A percentile compares a stretch with the other conserved stretches of the same genome.
Conservation (phyloP, 192 early-diverging fungal genomes). For the Pilaira anomala region DNA sequence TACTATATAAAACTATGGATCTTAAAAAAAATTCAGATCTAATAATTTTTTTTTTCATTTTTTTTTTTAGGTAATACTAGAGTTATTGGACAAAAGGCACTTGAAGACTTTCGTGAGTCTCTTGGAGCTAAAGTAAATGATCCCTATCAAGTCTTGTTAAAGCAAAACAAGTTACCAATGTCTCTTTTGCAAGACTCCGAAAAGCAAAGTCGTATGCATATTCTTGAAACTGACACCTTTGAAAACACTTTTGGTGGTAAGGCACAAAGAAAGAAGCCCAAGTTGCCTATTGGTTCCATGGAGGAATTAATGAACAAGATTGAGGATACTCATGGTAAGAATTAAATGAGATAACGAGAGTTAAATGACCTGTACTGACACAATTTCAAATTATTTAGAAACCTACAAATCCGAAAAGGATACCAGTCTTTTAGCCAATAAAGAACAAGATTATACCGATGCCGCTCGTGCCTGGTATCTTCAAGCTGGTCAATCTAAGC, state of each 20-base stretch:
- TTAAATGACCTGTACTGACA: not conserved
- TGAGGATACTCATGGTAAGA: constrained; percentile 61
- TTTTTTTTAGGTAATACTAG: constrained; percentile 79
- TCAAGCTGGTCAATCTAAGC: constrained; percentile 89
- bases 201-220: constrained; percentile 75
- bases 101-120: constrained; percentile 90
- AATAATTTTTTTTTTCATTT: not conserved
- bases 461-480: constrained; percentile 85
- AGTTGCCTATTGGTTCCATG: constrained; percentile 68
- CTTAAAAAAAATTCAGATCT: not conserved
- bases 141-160: constrained; percentile 91
- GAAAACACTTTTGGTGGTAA: constrained; percentile 90
- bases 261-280: constrained; percentile 92
- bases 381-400: constrained; percentile 27
- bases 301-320: constrained; percentile 77
- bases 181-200: constrained; percentile 80
- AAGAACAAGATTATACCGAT: constrained; percentile 65
- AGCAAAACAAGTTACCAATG: constrained; percentile 95
- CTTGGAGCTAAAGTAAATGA: constrained; percentile 85
- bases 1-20: constrained; percentile 3
- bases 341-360: constrained; percentile 8
- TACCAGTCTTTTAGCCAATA: constrained; percentile 69
- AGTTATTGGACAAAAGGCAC: constrained; percentile 91
- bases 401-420: constrained; percentile 58
- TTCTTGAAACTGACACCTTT: constrained; percentile 95